Evolutionary conservation across 225 moss, liverwort and hornwort genomes (phyloP), one percentile per base, ranked within the genome.

Genomic region (Anthoceros angustus): DNA sequence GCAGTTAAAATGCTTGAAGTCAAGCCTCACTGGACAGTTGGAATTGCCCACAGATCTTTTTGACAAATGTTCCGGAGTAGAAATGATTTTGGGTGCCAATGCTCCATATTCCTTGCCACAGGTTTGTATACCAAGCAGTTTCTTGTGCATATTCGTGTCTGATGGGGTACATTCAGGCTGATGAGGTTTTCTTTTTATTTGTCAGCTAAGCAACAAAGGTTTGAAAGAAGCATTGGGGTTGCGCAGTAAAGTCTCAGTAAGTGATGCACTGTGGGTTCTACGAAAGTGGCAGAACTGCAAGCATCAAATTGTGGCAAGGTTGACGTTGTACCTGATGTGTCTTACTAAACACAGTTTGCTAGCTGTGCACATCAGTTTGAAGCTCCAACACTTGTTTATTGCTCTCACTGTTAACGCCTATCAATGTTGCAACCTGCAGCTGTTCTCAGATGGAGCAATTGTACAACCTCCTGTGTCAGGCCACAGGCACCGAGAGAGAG

Each of bases 401-500:
- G 10, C 61, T 12, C 64, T 24, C 50, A 9, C 42, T n/a, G 23
- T 46, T 14, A 25, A 25, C 21, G 15, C 41, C 42, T 70, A 39
- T 43, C 38, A 42, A 41, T 68, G 46, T 43, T 46, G 38, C 20
- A n/a, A 43, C 24, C 24, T 77, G 78, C 84, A 95, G 88, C 73
- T 78, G 85, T 66, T 83, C 82, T 65, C 84, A 88, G 70, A 91
- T 91, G 95, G 82, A 80, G 64, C 77, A 83, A 39, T 73, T 95
- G 10, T 95, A 95, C 72, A 67, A 75, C 2, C 88, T 85, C 71
- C 67, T 95, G 63, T 79, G 79, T 64, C 83, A 88, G 62, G 77
- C 73, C 43, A 55, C 73, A 40, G 64, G 70, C 42, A 71, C 77
- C 4, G 70, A 76, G 39, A 75, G 72, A n/a, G 83, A 85, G 40